Conservation (phyloP, 176 grass and related monocot genomes). For the Cenchrus purpureus region DNA sequence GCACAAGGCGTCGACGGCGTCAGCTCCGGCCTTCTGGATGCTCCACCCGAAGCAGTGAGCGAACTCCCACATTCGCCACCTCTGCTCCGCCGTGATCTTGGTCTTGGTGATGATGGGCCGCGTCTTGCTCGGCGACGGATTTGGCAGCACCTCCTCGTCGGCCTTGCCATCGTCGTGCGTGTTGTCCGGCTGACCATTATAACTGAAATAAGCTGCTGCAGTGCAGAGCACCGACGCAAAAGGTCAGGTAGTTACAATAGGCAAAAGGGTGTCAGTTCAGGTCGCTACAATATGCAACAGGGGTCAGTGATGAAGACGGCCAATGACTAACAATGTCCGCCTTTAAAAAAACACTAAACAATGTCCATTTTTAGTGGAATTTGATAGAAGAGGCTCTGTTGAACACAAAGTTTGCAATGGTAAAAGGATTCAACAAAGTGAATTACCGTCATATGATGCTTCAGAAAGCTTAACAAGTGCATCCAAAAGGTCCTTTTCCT, state of each 20-base stretch:
- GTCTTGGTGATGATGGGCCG: not conserved
- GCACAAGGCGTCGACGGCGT: constrained; percentile 63
- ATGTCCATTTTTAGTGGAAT: not conserved
- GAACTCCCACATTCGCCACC: constrained; percentile 62
- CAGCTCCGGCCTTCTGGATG: constrained; percentile 59
- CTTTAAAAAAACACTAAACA: not conserved
- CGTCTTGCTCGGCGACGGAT: not conserved
- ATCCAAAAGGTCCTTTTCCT: constrained; percentile 67
- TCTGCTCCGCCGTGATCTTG: not conserved
- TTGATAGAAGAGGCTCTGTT: not conserved
- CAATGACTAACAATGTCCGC: not conserved
- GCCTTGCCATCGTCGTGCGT: not conserved
- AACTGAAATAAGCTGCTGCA: not conserved
- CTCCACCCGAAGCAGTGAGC: constrained; percentile 69
- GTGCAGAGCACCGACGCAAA: not conserved
- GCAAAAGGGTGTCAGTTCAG: constrained; percentile 4
- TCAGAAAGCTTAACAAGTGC: constrained; percentile 57
- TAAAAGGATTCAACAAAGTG: not conserved
- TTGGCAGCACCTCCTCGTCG: not conserved
- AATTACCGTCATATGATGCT: constrained; percentile 49
- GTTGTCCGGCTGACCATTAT: not conserved
- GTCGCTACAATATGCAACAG: not conserved
- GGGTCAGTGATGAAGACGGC: not conserved
- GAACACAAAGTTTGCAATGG: not conserved
- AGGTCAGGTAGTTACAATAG: not conserved